Evolutionary conservation across 257 asterid genomes (phyloP).

Genomic region (Penstemon eatonii): DNA sequence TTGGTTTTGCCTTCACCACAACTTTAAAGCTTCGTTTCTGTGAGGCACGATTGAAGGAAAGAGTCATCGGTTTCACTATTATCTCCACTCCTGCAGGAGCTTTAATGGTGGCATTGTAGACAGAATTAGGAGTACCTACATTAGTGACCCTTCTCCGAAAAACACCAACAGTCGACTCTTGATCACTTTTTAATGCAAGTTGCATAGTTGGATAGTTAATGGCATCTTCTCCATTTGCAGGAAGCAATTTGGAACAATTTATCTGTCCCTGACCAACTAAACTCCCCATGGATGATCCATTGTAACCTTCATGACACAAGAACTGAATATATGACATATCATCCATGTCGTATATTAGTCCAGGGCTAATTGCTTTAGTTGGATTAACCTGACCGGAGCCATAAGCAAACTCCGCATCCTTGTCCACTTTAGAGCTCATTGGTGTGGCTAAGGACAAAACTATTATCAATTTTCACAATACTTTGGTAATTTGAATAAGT

Average conservation of each 20-base stretch:
- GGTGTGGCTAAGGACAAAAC: constrained; percentile 48
- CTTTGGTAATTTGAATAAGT: too few species aligned
- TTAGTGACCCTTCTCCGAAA: constrained; percentile 71
- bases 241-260: constrained; percentile 72
- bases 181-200: constrained; percentile 50
- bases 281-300: constrained; percentile 49
- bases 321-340: constrained; percentile 68
- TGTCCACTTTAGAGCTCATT: constrained; percentile 62
- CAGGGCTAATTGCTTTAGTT: constrained; percentile 68
- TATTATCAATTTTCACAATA: too few species aligned
- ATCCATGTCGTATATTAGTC: constrained; percentile 78
- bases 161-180: constrained; percentile 53
- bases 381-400: constrained; percentile 89
- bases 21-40: constrained; percentile 70
- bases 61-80: constrained; percentile 52
- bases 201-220: constrained; percentile 93
- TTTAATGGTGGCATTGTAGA: constrained; percentile 62
- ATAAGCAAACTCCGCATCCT: constrained; percentile 75
- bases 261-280: constrained; percentile 42
- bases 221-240: constrained; percentile 64
- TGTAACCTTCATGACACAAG: constrained; percentile 78
- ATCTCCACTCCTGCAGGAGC: constrained; percentile 75
- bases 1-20: constrained; percentile 68
- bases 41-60: constrained; percentile 44
- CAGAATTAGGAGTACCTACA: constrained; percentile 55